Base-by-base conservation (phyloP, 768 basidiomycete species). In the Auriscalpium microsporum region DNA sequence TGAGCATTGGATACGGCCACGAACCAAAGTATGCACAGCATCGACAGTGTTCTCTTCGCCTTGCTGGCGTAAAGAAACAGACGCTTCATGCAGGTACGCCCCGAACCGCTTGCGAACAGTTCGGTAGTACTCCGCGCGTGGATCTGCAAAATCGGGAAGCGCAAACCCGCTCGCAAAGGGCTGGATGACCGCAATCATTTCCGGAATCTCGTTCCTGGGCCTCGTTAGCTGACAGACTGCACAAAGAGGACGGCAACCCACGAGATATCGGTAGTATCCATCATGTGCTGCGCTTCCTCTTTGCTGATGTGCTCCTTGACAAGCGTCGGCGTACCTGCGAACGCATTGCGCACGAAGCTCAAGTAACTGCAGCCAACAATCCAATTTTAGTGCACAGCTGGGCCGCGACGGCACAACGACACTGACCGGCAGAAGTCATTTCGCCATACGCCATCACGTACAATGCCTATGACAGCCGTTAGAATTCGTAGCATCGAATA, bases 1-100 rank as follows among this genome's bases (percentile, higher is more conserved):
- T 4, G 28, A 28, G 28, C 36, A 33, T 49, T 17, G 28, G 14
- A 17, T 3, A 19, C 16, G 10, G 33, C 9, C 19, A 19, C 40
- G 58, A 60, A 87, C 87, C 55, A 90, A 72, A 66, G 82, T 79
- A 60, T 86, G 79, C 16, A 91, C 86, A 6, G 86, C 83, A 68
- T 94, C 91, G 8, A 94, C 81, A 2, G 84, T 86, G 60, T 86
- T 87, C 68, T 88, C 85, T 63, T 87, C 84, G 6, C 87, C 88
- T 67, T 89, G 87, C 57, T 80, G 76, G 37, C 78, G 78, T 60
- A 91, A 68, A 16, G 80, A 78, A 7, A 75, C 72, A 0, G 90
- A 90, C 0, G 89, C 87, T 23, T 74, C 68, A 61, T 90, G 87
- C 33, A 95, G 71, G 59, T 90, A 81, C 21, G 71, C 69, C 1